These are phyloP conservation scores for Gonapodya prolifera DNA, from an alignment of 192 early-diverging fungal genomes.

Conservation along the genomic window DNA sequence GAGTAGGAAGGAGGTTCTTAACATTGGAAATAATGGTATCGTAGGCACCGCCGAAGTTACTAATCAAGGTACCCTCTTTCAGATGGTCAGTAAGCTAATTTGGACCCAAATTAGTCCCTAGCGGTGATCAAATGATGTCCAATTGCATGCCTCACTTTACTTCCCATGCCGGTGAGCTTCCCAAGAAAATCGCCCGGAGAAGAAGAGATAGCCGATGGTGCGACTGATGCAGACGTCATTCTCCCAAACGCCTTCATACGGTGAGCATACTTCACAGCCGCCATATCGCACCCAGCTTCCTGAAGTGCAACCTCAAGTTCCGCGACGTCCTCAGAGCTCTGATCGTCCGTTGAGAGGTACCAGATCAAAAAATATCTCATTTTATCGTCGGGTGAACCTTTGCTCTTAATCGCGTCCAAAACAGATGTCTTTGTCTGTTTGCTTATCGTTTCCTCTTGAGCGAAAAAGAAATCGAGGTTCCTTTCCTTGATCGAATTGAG, in stretches of 20 bases:
- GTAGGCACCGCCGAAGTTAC: constrained; percentile 47
- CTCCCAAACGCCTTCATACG: constrained; percentile 42
- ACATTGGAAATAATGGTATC: constrained; percentile 64
- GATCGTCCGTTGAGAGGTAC: constrained; percentile 56
- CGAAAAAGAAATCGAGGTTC: constrained; percentile 86
- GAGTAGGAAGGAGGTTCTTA: constrained; percentile 83
- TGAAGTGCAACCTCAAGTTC: constrained; percentile 65
- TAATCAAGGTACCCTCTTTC: constrained; percentile 53
- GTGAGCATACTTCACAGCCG: constrained; percentile 69
- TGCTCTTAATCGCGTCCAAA: constrained; percentile 60
- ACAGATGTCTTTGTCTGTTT: constrained; percentile 66
- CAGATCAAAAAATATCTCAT: constrained; percentile 80
- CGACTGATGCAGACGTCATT: constrained; percentile 41
- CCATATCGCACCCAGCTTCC: constrained; percentile 60
- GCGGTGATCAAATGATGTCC: constrained; percentile 8
- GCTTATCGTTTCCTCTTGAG: constrained; percentile 79
- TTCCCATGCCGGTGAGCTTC: constrained; percentile 59
- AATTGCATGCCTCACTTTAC: constrained; percentile 32
- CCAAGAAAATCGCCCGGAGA: constrained; percentile 30
- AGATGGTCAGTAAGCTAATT: constrained; percentile 50
- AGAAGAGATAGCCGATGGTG: constrained; percentile 25
- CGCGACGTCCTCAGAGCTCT: constrained; percentile 69
- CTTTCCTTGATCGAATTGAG: constrained; percentile 82
- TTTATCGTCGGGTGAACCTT: constrained; percentile 77
- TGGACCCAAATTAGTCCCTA: constrained; percentile 3